These are phyloP conservation scores for Heliamphora pulchella DNA, from an alignment of 179 eudicot genomes.

Conservation along the genomic window DNA sequence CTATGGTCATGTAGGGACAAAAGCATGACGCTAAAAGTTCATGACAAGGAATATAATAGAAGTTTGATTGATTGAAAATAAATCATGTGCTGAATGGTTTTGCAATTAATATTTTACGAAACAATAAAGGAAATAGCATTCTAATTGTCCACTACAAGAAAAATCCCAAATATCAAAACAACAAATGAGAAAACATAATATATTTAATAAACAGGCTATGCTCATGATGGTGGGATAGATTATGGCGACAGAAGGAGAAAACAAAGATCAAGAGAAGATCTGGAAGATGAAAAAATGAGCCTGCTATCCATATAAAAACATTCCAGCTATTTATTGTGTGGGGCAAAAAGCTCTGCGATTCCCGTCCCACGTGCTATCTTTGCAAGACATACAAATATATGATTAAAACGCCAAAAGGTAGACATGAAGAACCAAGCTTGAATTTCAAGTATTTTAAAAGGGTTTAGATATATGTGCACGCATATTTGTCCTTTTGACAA, in stretches of 20 bases:
- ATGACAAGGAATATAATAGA: background rate
- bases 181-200: slow-evolving; percentile 3
- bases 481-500: too few species aligned
- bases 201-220: background rate
- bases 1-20: background rate
- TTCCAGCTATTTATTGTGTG: background rate
- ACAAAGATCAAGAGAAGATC: background rate
- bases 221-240: background rate
- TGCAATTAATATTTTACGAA: background rate
- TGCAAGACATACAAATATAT: background rate
- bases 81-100: background rate
- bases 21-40: background rate
- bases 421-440: background rate
- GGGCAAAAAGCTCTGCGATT: background rate
- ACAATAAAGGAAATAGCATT: background rate
- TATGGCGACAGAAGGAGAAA: background rate
- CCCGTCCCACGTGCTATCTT: background rate
- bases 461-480: too few species aligned
- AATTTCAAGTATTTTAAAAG: background rate
- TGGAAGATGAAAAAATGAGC: background rate
- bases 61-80: background rate
- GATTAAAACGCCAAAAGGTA: background rate
- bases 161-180: background rate
- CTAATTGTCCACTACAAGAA: background rate
- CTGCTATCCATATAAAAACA: background rate